Evolutionary conservation across 23 red algal species (phyloP), one percentile per base, ranked within the genome.

Genomic region (Chondrus crispus): DNA sequence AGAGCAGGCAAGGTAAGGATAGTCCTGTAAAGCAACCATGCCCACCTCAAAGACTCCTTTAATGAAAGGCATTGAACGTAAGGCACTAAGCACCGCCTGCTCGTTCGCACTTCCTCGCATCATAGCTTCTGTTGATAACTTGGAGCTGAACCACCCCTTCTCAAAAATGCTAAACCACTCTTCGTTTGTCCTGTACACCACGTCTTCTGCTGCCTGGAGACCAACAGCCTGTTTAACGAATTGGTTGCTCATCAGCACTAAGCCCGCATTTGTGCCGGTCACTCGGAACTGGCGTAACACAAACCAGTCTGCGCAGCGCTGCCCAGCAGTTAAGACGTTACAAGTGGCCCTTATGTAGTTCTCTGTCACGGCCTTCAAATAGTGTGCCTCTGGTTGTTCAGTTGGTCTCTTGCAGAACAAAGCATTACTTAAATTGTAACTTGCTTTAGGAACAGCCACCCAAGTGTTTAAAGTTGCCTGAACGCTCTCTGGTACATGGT

Each of bases 231-330:
- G 10, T 32, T 64, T 24, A 64, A 64, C 70, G 24, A 76, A 42
- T 76, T 76, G 33, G 70, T 76, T 42, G 5, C n/a, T n/a, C n/a
- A n/a, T n/a, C 24, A 81, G 41, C 38, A 46, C 36, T 5, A 26
- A 3, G 3, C 35, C 35, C 11, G 42, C 43, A 5, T 9, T 14
- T 54, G 33, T 83, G 29, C 2, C 79, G 2, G 79, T 83, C 62
- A 83, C 46, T 83, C 79, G 11, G 50, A 83, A 62, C 13, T 83
- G 79, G n/a, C 79, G 2, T 2, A 83, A 29, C 3, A 83, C 32
- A 64, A 83, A 62, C 50, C 79, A 83, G n/a, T 83, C 79, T 4
- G 79, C 79, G 40, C 79, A 83, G 3, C 46, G 18, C 47, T 83
- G 79, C 7, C 44, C 79, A 50, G 3, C 44, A n/a, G 55, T 83